A percentile compares a stretch with the other conserved stretches of the same genome.
Conservation (phyloP, 1,139 yeast genomes). For the Geotrichum australiense region DNA sequence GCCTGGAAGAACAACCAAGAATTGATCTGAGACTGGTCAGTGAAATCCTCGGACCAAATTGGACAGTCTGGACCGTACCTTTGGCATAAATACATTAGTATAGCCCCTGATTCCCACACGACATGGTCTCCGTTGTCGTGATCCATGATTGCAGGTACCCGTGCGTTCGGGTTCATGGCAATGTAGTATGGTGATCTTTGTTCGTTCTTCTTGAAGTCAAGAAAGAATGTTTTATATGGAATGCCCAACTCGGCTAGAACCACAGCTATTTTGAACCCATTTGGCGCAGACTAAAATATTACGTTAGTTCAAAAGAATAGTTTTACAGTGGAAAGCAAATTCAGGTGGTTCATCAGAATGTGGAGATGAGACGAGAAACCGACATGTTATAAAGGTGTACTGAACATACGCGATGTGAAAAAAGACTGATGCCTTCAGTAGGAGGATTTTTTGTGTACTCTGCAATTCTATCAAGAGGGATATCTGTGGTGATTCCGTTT, state of each 20-base stretch:
- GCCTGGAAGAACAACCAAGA: slow-evolving; percentile 94
- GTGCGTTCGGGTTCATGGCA: slow-evolving; percentile 84
- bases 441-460: slow-evolving; percentile 76
- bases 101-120: slow-evolving; percentile 94
- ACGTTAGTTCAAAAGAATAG: background rate
- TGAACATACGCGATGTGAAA: slow-evolving; percentile 58
- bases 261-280: slow-evolving; percentile 93
- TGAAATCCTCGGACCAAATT: slow-evolving; percentile 72
- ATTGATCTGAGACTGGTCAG: slow-evolving; percentile 79
- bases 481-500: slow-evolving; percentile 16
- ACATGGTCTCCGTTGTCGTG: slow-evolving; percentile 73
- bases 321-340: background rate
- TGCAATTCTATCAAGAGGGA: slow-evolving; percentile 46
- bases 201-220: slow-evolving; percentile 82
- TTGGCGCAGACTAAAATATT: slow-evolving; percentile 66
- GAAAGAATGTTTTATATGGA: slow-evolving; percentile 71
- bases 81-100: slow-evolving; percentile 64
- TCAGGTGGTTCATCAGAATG: background rate
- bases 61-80: slow-evolving; percentile 60
- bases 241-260: slow-evolving; percentile 77
- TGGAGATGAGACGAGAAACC: background rate
- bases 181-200: slow-evolving; percentile 92
- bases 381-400: background rate
- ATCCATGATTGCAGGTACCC: slow-evolving; percentile 91
- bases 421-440: slow-evolving; percentile 74